Percentiles rank a stretch among this genome's conserved stretches.
Evolutionary conservation across 2,329 filamentous ascomycete species (phyloP).

Genomic region (Cercospora sesami): DNA sequence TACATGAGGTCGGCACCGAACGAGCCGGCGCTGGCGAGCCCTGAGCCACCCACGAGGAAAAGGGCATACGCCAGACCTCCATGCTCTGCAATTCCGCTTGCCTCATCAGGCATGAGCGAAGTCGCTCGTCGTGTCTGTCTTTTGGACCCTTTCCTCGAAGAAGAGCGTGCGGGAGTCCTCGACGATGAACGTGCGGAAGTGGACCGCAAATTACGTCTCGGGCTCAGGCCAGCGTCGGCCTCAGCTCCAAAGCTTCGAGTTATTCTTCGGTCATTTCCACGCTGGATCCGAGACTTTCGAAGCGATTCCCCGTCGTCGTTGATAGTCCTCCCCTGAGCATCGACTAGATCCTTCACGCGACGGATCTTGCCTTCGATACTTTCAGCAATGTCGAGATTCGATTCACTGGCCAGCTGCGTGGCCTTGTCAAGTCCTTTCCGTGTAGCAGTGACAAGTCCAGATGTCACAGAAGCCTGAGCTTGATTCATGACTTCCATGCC

Average conservation of each 20-base stretch:
- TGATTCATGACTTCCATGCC: background rate
- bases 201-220: background rate
- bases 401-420: background rate
- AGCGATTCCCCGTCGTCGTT: background rate
- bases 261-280: background rate
- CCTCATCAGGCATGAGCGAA: background rate
- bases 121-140: background rate
- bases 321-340: background rate
- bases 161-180: background rate
- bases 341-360: constrained; percentile 2
- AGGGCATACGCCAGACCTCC: constrained; percentile 8
- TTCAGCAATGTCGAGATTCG: background rate
- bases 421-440: background rate
- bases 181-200: background rate
- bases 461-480: background rate
- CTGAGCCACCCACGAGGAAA: background rate
- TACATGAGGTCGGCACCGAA: constrained; percentile 40
- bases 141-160: background rate
- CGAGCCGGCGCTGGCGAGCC: background rate
- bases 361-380: background rate
- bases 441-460: background rate
- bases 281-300: background rate
- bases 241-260: constrained; percentile 1
- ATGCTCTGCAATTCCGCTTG: constrained; percentile 1
- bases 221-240: background rate